These are phyloP conservation scores for Leccinum rimulosum DNA, from an alignment of 768 basidiomycete genomes.

Conservation along the genomic window DNA sequence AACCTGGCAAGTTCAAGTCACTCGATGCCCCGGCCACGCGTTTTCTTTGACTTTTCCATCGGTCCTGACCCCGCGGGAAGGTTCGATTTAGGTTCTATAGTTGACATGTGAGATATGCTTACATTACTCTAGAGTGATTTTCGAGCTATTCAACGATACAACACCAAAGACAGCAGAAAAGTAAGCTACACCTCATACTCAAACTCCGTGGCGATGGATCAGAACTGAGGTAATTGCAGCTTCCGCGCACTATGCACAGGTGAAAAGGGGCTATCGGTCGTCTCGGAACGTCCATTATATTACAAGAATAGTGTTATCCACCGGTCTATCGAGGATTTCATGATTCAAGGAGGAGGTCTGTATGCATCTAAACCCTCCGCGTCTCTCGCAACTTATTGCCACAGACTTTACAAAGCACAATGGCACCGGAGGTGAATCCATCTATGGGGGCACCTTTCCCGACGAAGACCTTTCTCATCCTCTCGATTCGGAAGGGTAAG, in stretches of 20 bases:
- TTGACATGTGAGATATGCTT: slow-evolving; percentile 5
- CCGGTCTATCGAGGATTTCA: slow-evolving; percentile 74
- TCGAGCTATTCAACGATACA: slow-evolving; percentile 72
- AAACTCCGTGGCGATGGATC: background rate
- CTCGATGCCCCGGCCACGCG: slow-evolving; percentile 54
- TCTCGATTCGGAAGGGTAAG: slow-evolving; percentile 63
- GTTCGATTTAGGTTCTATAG: slow-evolving; percentile 31
- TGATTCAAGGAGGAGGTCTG: slow-evolving; percentile 79
- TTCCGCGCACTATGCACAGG: slow-evolving; percentile 88
- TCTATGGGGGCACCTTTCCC: slow-evolving; percentile 70
- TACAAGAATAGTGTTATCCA: slow-evolving; percentile 82
- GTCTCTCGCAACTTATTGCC: background rate
- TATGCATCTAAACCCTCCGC: background rate
- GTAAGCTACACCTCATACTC: slow-evolving; percentile 39
- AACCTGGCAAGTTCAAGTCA: background rate
- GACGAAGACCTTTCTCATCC: slow-evolving; percentile 72
- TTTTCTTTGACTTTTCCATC: slow-evolving; percentile 66
- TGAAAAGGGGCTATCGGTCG: slow-evolving; percentile 68
- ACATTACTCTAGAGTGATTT: slow-evolving; percentile 50
- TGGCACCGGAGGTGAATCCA: slow-evolving; percentile 79
- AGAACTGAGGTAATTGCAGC: slow-evolving; percentile 39
- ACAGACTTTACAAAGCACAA: slow-evolving; percentile 80
- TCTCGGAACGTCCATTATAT: slow-evolving; percentile 67
- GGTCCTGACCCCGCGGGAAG: slow-evolving; percentile 53
- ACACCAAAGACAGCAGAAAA: slow-evolving; percentile 81